phyloP scores from a whole-genome alignment of 2,329 filamentous ascomycete genomes.

The Clarireedia monteithiana region DNA sequence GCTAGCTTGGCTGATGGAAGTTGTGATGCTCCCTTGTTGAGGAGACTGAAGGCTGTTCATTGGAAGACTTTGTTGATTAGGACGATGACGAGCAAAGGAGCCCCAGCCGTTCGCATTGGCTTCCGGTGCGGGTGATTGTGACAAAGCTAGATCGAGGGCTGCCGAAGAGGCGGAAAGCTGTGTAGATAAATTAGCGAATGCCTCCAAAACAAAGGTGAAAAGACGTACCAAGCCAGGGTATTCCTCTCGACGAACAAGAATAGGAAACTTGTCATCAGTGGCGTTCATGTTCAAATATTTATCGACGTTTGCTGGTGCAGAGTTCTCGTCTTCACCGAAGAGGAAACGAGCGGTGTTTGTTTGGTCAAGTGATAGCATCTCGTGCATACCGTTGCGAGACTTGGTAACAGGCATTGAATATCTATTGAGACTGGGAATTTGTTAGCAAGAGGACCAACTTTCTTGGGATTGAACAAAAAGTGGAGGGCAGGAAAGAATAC shows the following conservation, averaged over 20 bases:
- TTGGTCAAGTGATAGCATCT: conserved; percentile 60
- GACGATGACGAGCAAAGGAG: conserved; percentile 28
- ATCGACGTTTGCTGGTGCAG: conserved; percentile 47
- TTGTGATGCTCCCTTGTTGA: conserved; percentile 31
- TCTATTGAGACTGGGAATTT: conserved; percentile 62
- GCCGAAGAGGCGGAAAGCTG: conserved; percentile 76
- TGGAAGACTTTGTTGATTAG: conserved; percentile 41
- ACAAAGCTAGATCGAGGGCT: conserved; percentile 70
- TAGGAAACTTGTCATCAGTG: conserved; percentile 80
- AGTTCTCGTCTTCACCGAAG: conserved; percentile 68
- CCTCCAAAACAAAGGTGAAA: conserved; percentile 2
- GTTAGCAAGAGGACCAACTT: conserved; percentile 15
- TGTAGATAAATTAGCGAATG: conserved; percentile 34
- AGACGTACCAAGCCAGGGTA: conserved; percentile 27
- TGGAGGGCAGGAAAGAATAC: not conserved
- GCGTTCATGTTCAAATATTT: conserved; percentile 64
- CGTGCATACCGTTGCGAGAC: conserved; percentile 58
- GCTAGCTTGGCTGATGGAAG: conserved; percentile 30
- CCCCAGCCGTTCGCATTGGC: conserved; percentile 27
- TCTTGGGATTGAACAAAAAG: not conserved
- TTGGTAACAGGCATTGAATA: conserved; percentile 89
- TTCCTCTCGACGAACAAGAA: conserved; percentile 60
- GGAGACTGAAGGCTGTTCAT: conserved; percentile 22
- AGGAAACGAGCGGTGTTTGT: conserved; percentile 81
- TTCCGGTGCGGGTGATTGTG: conserved; percentile 58